Evolutionary conservation across 2,329 filamentous ascomycete genomes (phyloP), one percentile per base, ranked within the genome.

Genomic region (Hypomyces perniciosus): DNA sequence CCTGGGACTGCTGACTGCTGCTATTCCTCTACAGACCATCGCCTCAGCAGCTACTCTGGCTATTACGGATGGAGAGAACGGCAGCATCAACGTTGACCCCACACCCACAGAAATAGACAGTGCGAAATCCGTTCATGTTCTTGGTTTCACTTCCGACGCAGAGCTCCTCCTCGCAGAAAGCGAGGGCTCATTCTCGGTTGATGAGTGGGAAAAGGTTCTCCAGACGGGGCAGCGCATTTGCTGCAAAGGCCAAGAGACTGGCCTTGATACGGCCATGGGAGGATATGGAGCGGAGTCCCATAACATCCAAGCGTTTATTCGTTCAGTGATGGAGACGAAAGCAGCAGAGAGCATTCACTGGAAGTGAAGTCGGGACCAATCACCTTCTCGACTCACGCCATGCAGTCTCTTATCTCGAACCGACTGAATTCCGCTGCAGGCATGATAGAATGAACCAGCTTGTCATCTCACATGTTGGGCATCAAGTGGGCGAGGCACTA

Each of bases 141-240:
- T 96, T 52, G 86, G 84, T 5, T 95, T 93, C 65, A 85, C 85
- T n/a, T 83, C 84, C 1, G 74, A 82, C 46, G 80, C 85, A 7
- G 83, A 88, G 53, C 72, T 95, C 46, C 70, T 96, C 26, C 69
- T 96, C 39, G 84, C 81, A 33, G 88, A 96, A 69, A 95, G 90
- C 61, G 83, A 92, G 61, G 92, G 92, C 1, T 70, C 72, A 4
- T 97, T 96, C 64, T 80, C 81, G 43, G 74, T 87, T 57, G 76
- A 82, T 10, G 84, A 86, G 56, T 96, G 91, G 90, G 81, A 90
- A 50, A 72, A 77, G 40, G 80, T 87, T 13, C 81, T 84, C 57
- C 77, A 84, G 54, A 71, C 75, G 41, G 90, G 86, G 33, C 76
- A 82, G 62, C 69, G 72, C 37, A 74, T 85, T 44, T 96, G 90